Base-by-base conservation (phyloP, 495 filamentous ascomycete species). In the Podospora pseudoanserina region DNA sequence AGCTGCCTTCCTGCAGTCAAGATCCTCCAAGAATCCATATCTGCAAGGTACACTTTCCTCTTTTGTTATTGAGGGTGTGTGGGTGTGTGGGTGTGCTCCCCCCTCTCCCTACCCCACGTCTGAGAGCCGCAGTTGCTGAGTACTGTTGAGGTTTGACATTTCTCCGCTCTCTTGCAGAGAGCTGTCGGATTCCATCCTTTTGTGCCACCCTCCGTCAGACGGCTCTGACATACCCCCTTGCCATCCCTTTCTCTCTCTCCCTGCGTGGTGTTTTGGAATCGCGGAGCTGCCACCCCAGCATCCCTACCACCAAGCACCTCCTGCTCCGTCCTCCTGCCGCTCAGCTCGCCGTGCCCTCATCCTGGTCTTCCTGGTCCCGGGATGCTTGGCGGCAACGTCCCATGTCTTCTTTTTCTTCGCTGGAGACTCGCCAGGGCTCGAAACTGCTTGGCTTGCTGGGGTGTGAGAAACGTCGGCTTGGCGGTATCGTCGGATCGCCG, bases 391-490 rank as follows among this genome's bases (percentile, higher is more conserved):
- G 57, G 2, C 63, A 54, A 27, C 68, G 23, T 20, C 56, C 19
- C 56, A 23, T 61, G 26, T 60, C 59, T 61, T 61, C 27, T 61
- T 27, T 61, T 61, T 30, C 59, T 61, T 61, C 26, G 59, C 59
- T 49, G 39, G 39, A 49, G 39, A 61, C 23, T 18, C 59, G 18
- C 59, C 28, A 60, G 68, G 62, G 57, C 57, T 71, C 74, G 71
- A 77, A 78, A 78, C 75, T 65, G 67, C 75, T 75, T 76, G 75
- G 72, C 73, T 66, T 64, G 70, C 74, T 70, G 68, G 71, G 74
- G 70, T 77, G 77, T 81, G 80, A 79, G 74, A 79, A 78, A 73
- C 72, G 75, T 74, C 54, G 74, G 76, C 78, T 81, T 80, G 79
- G 81, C 70, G 63, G 63, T 64, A 39, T 61, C 62, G 66, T 71